phyloP scores from a whole-genome alignment of 768 basidiomycete genomes.

The Kwoniella dendrophila region DNA sequence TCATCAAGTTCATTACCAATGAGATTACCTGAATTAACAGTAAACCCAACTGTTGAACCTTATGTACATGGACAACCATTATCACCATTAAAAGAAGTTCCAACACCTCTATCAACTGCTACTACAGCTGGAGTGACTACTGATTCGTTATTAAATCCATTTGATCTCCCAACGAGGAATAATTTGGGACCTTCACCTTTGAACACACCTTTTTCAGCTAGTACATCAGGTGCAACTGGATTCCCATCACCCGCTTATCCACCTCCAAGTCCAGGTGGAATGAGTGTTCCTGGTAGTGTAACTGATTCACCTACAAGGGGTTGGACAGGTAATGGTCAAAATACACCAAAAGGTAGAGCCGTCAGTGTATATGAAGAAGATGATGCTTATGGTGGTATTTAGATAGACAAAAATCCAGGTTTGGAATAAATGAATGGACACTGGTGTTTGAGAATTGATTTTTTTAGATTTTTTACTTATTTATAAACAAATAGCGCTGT shows the following conservation, averaged over 20 bases:
- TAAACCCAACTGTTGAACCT: constrained; percentile 36
- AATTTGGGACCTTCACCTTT: background rate
- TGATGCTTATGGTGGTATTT: constrained; percentile 52
- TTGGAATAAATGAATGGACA: background rate
- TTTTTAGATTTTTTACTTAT: no score
- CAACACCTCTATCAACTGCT: constrained; percentile 34
- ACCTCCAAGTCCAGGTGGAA: constrained; percentile 46
- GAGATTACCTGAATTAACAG: constrained; percentile 28
- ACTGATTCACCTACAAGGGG: constrained; percentile 39
- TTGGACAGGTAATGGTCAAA: constrained; percentile 16
- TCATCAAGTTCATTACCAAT: constrained; percentile 7
- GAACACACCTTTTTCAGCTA: constrained; percentile 36
- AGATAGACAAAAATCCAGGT: no score
- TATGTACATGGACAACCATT: constrained; percentile 48
- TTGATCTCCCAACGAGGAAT: constrained; percentile 25
- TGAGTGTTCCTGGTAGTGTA: constrained; percentile 47
- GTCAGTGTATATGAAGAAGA: constrained; percentile 42
- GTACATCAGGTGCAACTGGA: constrained; percentile 22
- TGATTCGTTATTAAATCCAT: constrained; percentile 33
- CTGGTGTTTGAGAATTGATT: background rate
- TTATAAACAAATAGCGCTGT: no score
- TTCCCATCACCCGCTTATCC: constrained; percentile 38
- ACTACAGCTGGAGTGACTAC: constrained; percentile 32
- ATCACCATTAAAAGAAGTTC: constrained; percentile 42
- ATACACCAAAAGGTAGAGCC: constrained; percentile 15